phyloP scores from a whole-genome alignment of 345 rosid genomes.

The Balakata baccata region DNA sequence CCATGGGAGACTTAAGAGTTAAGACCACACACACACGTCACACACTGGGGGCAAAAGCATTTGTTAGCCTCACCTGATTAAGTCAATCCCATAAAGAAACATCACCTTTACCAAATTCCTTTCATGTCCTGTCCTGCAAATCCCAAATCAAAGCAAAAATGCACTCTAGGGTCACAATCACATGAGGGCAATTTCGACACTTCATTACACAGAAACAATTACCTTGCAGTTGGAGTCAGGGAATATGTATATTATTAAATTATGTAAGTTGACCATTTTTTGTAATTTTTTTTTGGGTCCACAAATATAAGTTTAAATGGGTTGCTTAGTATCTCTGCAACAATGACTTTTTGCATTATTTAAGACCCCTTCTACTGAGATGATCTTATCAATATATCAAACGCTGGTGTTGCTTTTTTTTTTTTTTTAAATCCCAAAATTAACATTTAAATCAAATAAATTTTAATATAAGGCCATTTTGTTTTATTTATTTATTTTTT shows the following conservation, averaged over 20 bases:
- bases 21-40: slow-evolving; percentile 39
- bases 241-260: slow-evolving; percentile 17
- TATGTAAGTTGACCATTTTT: not conserved
- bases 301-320: slow-evolving; percentile 37
- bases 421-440: no score
- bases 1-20: slow-evolving; percentile 35
- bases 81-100: slow-evolving; percentile 35
- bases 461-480: no score
- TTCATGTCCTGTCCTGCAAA: not conserved
- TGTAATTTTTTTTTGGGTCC: slow-evolving; percentile 29
- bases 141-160: no score
- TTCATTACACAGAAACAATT: not conserved
- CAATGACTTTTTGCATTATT: slow-evolving; percentile 38
- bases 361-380: slow-evolving; percentile 7
- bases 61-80: slow-evolving; percentile 33
- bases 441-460: no score
- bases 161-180: no score
- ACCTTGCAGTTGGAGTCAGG: slow-evolving; percentile 30
- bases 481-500: no score
- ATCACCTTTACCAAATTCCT: not conserved
- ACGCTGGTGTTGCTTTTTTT: no score
- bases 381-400: not conserved
- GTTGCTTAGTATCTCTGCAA: slow-evolving; percentile 60
- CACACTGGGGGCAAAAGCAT: not conserved
- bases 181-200: slow-evolving; percentile 23